phyloP scores from a whole-genome alignment of 257 asterid species.

The Leonotis leonurus region DNA sequence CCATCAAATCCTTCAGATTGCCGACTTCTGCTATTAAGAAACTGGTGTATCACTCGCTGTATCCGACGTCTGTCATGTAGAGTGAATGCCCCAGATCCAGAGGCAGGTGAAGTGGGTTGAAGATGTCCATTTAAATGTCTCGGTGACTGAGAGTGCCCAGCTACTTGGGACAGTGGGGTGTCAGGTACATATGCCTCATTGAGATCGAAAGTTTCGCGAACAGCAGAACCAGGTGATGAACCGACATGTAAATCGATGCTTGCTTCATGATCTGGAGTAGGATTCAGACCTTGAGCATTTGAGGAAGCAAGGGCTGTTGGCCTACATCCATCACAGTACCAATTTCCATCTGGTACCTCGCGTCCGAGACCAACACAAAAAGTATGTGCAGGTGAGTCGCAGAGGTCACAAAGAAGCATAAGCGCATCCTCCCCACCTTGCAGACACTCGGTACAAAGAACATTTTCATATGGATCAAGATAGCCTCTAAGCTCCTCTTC shows the following conservation, averaged over 20 bases:
- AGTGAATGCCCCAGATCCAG: constrained; percentile 54
- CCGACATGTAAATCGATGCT: constrained; percentile 23
- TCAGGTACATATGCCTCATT: constrained; percentile 77
- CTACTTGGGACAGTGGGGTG: constrained; percentile 44
- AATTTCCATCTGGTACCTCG: constrained; percentile 93
- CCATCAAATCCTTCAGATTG: constrained; percentile 27
- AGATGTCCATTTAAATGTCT: constrained; percentile 36
- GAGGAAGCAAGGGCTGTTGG: constrained; percentile 60
- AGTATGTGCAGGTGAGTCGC: constrained; percentile 89
- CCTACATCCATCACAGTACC: constrained; percentile 93
- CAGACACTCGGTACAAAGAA: constrained; percentile 66
- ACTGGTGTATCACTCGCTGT: constrained; percentile 60
- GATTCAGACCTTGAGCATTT: constrained; percentile 34
- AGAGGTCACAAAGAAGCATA: constrained; percentile 85
- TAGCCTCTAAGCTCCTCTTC: constrained; percentile 86
- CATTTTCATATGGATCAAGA: constrained; percentile 73
- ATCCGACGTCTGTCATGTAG: constrained; percentile 62
- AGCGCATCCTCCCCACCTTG: constrained; percentile 82
- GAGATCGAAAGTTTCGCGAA: constrained; percentile 60
- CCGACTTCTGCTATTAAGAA: constrained; percentile 48
- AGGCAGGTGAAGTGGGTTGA: constrained; percentile 42
- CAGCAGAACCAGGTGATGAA: constrained; percentile 41
- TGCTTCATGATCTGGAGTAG: constrained; percentile 39
- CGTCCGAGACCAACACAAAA: constrained; percentile 78
- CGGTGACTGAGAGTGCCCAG: constrained; percentile 39